These are phyloP conservation scores for Xylariaceae sp. DNA, from an alignment of 2,329 filamentous ascomycete genomes.

Conservation along the genomic window DNA sequence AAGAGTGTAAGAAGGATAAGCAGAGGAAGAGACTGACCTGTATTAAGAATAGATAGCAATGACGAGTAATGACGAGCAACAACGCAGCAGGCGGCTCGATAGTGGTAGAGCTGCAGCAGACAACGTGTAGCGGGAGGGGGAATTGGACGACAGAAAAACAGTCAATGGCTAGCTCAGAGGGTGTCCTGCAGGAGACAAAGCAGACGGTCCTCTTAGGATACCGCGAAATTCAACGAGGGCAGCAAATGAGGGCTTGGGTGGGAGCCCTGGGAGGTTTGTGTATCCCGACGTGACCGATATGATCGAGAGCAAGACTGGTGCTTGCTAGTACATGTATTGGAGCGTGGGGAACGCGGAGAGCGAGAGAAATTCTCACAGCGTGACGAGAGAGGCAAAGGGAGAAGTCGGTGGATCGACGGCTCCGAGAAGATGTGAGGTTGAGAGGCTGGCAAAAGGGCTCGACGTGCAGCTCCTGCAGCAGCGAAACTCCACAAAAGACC, in stretches of 20 bases:
- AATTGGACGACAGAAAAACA: constrained; percentile 35
- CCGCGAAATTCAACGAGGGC: constrained; percentile 35
- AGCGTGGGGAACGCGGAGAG: constrained; percentile 32
- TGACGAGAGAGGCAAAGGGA: constrained; percentile 14
- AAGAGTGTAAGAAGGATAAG: constrained; percentile 24
- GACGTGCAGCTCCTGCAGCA: constrained; percentile 17
- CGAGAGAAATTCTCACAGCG: constrained; percentile 16
- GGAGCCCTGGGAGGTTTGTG: too few species aligned
- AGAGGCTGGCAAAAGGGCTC: constrained; percentile 20
- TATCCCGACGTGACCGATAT: constrained; percentile 38
- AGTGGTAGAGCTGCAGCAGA: constrained; percentile 38
- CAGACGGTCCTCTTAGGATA: constrained; percentile 37
- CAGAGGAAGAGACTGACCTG: constrained; percentile 38
- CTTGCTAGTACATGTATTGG: constrained; percentile 20
- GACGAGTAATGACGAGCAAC: constrained; percentile 31
- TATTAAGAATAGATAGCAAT: constrained; percentile 39
- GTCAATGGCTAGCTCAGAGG: constrained; percentile 36
- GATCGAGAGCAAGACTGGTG: constrained; percentile 23
- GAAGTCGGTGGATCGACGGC: constrained; percentile 23
- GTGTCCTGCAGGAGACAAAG: constrained; percentile 33
- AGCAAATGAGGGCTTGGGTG: constrained; percentile 37
- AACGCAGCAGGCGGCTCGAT: constrained; percentile 31
- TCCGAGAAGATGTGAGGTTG: constrained; percentile 10
- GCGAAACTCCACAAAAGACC: constrained; percentile 25
- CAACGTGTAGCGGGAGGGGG: constrained; percentile 37